Evolutionary conservation across 2,329 filamentous ascomycete genomes (phyloP), one percentile per base, ranked within the genome.

Genomic region (Herpotrichia juniperi): DNA sequence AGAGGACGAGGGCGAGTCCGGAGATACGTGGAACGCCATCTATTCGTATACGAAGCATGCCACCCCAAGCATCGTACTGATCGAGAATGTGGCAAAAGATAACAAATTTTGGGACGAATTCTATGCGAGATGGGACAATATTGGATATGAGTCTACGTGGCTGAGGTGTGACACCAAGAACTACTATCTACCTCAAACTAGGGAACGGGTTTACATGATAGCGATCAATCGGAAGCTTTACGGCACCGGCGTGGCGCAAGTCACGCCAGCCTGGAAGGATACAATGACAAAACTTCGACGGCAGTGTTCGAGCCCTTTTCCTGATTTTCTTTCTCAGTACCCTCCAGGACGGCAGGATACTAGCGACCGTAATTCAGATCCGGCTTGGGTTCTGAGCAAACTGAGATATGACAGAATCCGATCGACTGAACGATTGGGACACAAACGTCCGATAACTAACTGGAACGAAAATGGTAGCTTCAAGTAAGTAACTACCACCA

Each of bases 171-270:
- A 93, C 61, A 88, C 85, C 0, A 91, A 91, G 64, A 73, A 88
- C 2, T 91, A 81, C 60, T 90, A 90, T 52, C 73, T 93, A 0
- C 90, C 90, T 0, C 90, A 93, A 48, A 91, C 87, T 0, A 28
- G 66, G 46, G 31, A 69, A 11, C 63, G 78, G 9, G 76, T 76
- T 22, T 80, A 80, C 48, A 77, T 79, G 75, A 66, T 78, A 1
- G 78, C 75, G n/a, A 68, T 79, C 17, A 67, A 79, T 12, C 59
- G 57, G 12, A 51, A 49, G 1, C 46, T 57, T 1, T 64, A 53
- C 19, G 62, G 64, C 4, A 58, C 57, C 6, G 34, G 55, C 9
- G 51, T 43, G 19, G 35, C 39, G 0, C 30, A 58, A 14, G 62
- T 62, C 2, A 56, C 62, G 9, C 28, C 17, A 12, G 7, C 58